A percentile compares a stretch with the other conserved stretches of the same genome.
Evolutionary conservation across 2,329 filamentous ascomycete species (phyloP).

Genomic region (Salinomyces thailandicus): DNA sequence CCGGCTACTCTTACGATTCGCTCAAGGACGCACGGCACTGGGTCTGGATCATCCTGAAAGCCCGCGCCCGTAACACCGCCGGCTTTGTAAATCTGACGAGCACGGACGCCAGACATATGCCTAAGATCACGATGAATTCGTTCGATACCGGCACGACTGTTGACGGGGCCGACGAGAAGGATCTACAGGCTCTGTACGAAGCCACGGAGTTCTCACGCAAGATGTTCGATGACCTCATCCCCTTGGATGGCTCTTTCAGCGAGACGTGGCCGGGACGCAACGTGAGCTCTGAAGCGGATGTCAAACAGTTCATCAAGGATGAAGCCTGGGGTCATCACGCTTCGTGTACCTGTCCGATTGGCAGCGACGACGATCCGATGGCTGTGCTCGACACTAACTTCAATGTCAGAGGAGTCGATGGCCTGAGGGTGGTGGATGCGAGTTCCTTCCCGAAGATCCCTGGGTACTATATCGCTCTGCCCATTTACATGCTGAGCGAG

Average conservation of each 20-base stretch:
- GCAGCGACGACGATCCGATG: slow-evolving; percentile 41
- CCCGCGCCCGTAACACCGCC: slow-evolving; percentile 50
- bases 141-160: slow-evolving; percentile 32
- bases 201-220: slow-evolving; percentile 42
- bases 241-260: slow-evolving; percentile 34
- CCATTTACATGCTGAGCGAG: slow-evolving; percentile 6
- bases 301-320: slow-evolving; percentile 40
- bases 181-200: slow-evolving; percentile 45
- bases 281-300: slow-evolving; percentile 27
- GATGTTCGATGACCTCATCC: slow-evolving; percentile 26
- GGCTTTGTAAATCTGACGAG: slow-evolving; percentile 33
- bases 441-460: slow-evolving; percentile 47
- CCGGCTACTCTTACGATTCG: slow-evolving; percentile 40
- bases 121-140: slow-evolving; percentile 53
- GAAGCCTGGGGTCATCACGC: slow-evolving; percentile 50
- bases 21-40: slow-evolving; percentile 31
- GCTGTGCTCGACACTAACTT: slow-evolving; percentile 49
- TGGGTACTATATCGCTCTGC: slow-evolving; percentile 24
- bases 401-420: slow-evolving; percentile 44
- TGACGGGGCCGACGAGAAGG: slow-evolving; percentile 19
- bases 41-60: slow-evolving; percentile 43
- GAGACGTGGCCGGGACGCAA: slow-evolving; percentile 33
- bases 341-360: slow-evolving; percentile 46
- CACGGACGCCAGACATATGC: slow-evolving; percentile 50
- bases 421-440: slow-evolving; percentile 53